Base-by-base conservation (phyloP, 495 filamentous ascomycete species). In the Penicillium pulvis region DNA sequence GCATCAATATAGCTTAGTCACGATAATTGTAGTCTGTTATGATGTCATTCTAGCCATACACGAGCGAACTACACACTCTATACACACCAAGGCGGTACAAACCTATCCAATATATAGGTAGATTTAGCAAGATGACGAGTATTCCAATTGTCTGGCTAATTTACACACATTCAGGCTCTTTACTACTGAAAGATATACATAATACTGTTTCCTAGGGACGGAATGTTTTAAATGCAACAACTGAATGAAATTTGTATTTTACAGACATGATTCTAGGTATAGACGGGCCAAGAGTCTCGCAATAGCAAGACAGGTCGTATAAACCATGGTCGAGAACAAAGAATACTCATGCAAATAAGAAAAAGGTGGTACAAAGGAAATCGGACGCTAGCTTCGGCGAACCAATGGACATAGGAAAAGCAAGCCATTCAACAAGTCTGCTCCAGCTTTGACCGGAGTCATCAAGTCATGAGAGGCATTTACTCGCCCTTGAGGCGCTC, bases 401-500 rank as follows among this genome's bases (percentile, higher is more conserved):
- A 69, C 67, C 63, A 63, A 71, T 65, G 57, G 59, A 72, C 58
- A 65, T 61, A 64, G 28, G 64, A 66, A 64, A 68, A 52, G 53
- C 58, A 59, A 60, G 53, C 51, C 51, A 41, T 55, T 59, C 42
- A 66, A 66, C 62, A 55, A 55, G 20, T 43, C 20, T 36, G 33
- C 49, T 42, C 16, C 23, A 14, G 46, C 28, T 30, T 36, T 19
- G 62, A 53, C 50, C 56, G 35, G 26, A 47, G 23, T 46, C 43
- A 43, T 33, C 42, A 53, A 53, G 46, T 41, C 41, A 49, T 17
- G 24, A 49, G 33, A 49, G 23, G 56, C 44, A 62, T 68, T 68
- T 78, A 80, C 71, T 85, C 80, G 59, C 82, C 80, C 71, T 85
- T 84, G 36, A 82, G 72, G 56, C 76, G 79, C 50, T 83, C 80